phyloP scores from a whole-genome alignment of 257 asterid genomes.

The Nicotiana obtusifolia region DNA sequence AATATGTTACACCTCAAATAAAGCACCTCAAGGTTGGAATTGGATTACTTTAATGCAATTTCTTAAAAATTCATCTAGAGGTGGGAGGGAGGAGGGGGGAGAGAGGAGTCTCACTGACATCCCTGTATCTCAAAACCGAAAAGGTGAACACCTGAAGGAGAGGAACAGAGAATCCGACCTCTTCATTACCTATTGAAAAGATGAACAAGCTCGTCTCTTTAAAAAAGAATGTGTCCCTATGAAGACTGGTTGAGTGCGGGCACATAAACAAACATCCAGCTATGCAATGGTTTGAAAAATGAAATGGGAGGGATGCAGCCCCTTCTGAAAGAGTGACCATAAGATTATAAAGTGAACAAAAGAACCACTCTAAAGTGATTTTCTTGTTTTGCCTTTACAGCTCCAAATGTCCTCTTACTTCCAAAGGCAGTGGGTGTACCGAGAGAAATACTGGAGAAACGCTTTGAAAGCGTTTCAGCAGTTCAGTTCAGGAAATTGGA shows the following conservation, averaged over 20 bases:
- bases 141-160: neutral
- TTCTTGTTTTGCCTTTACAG: neutral
- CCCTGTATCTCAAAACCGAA: neutral
- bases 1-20: neutral
- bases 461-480: neutral
- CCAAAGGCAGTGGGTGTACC: neutral
- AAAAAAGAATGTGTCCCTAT: neutral
- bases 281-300: neutral
- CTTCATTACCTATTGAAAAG: neutral
- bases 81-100: neutral
- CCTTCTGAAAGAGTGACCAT: neutral
- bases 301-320: neutral
- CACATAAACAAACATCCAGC: neutral
- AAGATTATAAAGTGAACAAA: neutral
- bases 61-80: neutral
- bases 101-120: neutral
- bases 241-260: neutral
- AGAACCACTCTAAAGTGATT: neutral
- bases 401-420: neutral
- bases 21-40: neutral
- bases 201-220: neutral
- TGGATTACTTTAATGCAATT: neutral
- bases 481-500: neutral
- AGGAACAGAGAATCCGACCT: neutral
- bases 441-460: neutral